phyloP scores from a whole-genome alignment of 805 yeast genomes.

The Wickerhamiella occidentalis region DNA sequence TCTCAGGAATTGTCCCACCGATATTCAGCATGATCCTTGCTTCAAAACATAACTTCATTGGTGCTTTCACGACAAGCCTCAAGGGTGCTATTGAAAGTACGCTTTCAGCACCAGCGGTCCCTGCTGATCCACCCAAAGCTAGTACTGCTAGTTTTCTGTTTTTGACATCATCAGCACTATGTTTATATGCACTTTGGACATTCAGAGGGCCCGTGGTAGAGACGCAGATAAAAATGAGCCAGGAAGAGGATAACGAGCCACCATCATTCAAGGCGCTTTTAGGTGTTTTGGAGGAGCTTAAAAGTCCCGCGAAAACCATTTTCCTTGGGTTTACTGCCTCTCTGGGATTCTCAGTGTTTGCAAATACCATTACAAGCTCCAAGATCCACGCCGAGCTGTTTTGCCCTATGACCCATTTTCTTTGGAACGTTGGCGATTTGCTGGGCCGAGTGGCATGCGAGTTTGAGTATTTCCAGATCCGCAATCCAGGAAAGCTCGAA shows the following conservation, averaged over 20 bases:
- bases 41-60: slow-evolving; percentile 10
- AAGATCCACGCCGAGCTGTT: slow-evolving; percentile 33
- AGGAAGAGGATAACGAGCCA: not conserved
- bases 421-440: slow-evolving; percentile 88
- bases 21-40: slow-evolving; percentile 49
- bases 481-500: slow-evolving; percentile 36
- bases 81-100: slow-evolving; percentile 10
- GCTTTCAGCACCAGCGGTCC: not conserved
- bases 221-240: slow-evolving; percentile 15
- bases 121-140: slow-evolving; percentile 14
- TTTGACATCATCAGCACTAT: slow-evolving; percentile 17
- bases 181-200: slow-evolving; percentile 10
- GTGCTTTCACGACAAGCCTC: slow-evolving; percentile 11
- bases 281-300: slow-evolving; percentile 27
- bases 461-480: slow-evolving; percentile 30
- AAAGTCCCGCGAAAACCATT: slow-evolving; percentile 54
- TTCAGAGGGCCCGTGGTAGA: slow-evolving; percentile 13
- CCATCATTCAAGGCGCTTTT: not conserved
- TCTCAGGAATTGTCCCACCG: slow-evolving; percentile 88
- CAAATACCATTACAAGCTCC: slow-evolving; percentile 51
- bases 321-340: slow-evolving; percentile 64
- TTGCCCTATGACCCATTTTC: slow-evolving; percentile 64
- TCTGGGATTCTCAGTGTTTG: slow-evolving; percentile 79
- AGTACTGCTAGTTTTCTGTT: slow-evolving; percentile 34
- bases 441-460: slow-evolving; percentile 64